phyloP scores from a whole-genome alignment of 208 protist species.

The Lotmaria passim region DNA sequence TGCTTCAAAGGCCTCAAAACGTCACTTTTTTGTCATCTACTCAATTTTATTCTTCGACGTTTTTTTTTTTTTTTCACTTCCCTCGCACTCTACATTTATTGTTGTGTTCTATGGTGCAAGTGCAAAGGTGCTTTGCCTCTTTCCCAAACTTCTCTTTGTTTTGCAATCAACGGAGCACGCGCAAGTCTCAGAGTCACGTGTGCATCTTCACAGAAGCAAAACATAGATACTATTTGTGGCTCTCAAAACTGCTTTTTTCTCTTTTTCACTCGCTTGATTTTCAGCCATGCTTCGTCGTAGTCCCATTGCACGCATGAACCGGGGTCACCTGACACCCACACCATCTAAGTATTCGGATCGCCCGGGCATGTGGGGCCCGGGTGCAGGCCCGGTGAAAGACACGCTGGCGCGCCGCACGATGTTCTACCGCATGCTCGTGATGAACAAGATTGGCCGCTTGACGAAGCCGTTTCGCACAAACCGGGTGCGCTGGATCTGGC shows the following conservation, averaged over 20 bases:
- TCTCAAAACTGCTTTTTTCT: too few relatives aligned
- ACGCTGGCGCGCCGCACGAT: constrained; percentile 81
- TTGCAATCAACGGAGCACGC: too few relatives aligned
- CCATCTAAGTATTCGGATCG: constrained; percentile 86
- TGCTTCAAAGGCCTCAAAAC: too few relatives aligned
- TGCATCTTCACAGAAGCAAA: too few relatives aligned
- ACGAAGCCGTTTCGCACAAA: constrained; percentile 89
- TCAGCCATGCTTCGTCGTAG: constrained; percentile 72
- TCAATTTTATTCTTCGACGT: too few relatives aligned
- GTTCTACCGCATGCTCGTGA: constrained; percentile 87
- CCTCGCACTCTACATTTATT: too few relatives aligned
- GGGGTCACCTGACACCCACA: constrained; percentile 79
- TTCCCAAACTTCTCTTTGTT: too few relatives aligned
- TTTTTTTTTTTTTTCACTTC: too few relatives aligned
- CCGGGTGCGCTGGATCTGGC: constrained; percentile 81
- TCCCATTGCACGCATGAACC: constrained; percentile 58
- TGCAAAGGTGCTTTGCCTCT: too few relatives aligned
- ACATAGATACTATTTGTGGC: too few relatives aligned
- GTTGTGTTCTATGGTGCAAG: too few relatives aligned
- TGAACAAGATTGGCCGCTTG: constrained; percentile 84
- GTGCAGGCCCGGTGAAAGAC: constrained; percentile 80
- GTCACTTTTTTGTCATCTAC: neutral
- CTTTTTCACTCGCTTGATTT: neutral
- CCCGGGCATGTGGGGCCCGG: constrained; percentile 88
- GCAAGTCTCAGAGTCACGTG: too few relatives aligned